A percentile compares a stretch with the other conserved stretches of the same genome.
phyloP scores from a whole-genome alignment of 495 filamentous ascomycete species.

The Podospora pseudocomata region DNA sequence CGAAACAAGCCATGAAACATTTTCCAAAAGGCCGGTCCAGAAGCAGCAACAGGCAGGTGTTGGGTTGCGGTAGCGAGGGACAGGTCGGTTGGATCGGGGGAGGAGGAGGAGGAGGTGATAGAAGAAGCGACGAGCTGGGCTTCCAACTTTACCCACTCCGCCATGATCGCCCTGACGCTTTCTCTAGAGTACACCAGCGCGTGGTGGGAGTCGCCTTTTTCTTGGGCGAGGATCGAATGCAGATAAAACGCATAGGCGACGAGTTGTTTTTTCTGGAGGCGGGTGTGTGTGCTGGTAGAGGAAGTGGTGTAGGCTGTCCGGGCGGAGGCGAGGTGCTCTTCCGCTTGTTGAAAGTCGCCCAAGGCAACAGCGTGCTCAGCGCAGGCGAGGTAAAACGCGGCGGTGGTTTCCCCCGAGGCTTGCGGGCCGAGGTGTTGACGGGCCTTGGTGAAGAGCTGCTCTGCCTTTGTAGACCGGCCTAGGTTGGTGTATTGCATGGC shows the following conservation, averaged over 20 bases:
- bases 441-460: constrained; percentile 58
- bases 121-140: constrained; percentile 25
- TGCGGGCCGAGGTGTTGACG: constrained; percentile 32
- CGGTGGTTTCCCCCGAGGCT: constrained; percentile 35
- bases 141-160: constrained; percentile 69
- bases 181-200: constrained; percentile 65
- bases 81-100: constrained; percentile 13
- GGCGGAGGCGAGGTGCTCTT: constrained; percentile 40
- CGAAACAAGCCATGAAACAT: constrained; percentile 69
- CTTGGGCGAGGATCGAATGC: constrained; percentile 60
- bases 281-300: constrained; percentile 20
- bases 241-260: constrained; percentile 54
- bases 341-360: constrained; percentile 60
- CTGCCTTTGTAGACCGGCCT: constrained; percentile 73
- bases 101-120: constrained; percentile 31
- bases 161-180: constrained; percentile 61
- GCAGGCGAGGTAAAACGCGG: constrained; percentile 62
- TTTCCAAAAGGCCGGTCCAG: constrained; percentile 73
- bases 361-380: constrained; percentile 71
- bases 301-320: constrained; percentile 28
- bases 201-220: constrained; percentile 58
- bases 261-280: constrained; percentile 38
- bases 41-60: constrained; percentile 12
- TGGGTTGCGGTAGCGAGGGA: constrained; percentile 13
- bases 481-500: constrained; percentile 70